Evolutionary conservation across 768 basidiomycete genomes (phyloP).

Genomic region (Suillus placidus): DNA sequence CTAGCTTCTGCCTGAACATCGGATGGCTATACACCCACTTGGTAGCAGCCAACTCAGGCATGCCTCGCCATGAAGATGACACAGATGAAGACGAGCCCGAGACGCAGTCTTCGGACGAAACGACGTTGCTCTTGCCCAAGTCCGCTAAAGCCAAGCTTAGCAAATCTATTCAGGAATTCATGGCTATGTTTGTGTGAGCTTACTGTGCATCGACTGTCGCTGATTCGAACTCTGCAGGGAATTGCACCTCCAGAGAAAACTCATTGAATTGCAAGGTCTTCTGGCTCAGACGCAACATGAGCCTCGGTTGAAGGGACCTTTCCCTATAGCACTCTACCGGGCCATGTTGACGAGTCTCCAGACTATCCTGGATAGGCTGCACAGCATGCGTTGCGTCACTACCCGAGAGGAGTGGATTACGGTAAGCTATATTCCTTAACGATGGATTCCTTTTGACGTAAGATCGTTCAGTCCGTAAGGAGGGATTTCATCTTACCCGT

Average conservation of each 20-base stretch:
- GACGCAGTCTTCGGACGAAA: slow-evolving; percentile 28
- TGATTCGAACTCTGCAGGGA: slow-evolving; percentile 60
- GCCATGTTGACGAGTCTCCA: slow-evolving; percentile 82
- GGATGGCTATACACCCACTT: slow-evolving; percentile 95
- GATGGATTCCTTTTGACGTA: not conserved
- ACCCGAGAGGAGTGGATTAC: slow-evolving; percentile 95
- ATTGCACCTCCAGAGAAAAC: slow-evolving; percentile 87
- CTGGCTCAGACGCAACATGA: slow-evolving; percentile 90
- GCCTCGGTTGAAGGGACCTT: slow-evolving; percentile 93
- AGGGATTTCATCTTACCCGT: slow-evolving; percentile 90
- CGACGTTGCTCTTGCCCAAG: slow-evolving; percentile 34
- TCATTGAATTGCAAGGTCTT: slow-evolving; percentile 85
- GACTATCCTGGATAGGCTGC: slow-evolving; percentile 83
- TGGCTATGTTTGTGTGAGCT: slow-evolving; percentile 74
- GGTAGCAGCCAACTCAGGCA: slow-evolving; percentile 83
- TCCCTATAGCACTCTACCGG: slow-evolving; percentile 85
- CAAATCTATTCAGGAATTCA: slow-evolving; percentile 80
- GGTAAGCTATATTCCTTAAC: slow-evolving; percentile 41
- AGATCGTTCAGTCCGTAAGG: slow-evolving; percentile 63
- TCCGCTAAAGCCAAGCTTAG: slow-evolving; percentile 48
- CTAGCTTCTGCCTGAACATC: slow-evolving; percentile 88
- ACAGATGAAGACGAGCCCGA: slow-evolving; percentile 13
- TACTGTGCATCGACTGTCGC: not conserved
- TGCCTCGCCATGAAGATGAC: slow-evolving; percentile 47
- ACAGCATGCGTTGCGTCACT: slow-evolving; percentile 97